phyloP scores from a whole-genome alignment of 176 grass and related monocot species.

The Otatea glauca region DNA sequence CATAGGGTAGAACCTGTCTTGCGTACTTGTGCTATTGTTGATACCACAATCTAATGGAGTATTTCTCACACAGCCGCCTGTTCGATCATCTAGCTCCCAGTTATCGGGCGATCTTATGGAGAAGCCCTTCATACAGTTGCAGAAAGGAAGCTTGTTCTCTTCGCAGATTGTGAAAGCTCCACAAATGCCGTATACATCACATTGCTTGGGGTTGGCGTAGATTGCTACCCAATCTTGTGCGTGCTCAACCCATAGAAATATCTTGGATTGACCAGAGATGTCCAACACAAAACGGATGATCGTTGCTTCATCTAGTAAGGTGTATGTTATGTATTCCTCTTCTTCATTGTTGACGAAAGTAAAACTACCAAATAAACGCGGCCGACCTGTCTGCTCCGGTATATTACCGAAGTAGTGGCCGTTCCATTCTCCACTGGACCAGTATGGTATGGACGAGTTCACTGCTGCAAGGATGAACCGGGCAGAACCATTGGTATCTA shows the following conservation, averaged over 20 bases:
- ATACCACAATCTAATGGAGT: constrained; percentile 41
- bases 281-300: too few species aligned
- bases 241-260: background rate
- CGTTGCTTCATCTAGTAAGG: background rate
- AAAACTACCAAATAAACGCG: background rate
- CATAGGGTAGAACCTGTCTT: constrained; percentile 55
- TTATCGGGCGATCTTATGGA: constrained; percentile 23
- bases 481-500: too few species aligned
- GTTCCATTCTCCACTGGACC: constrained; percentile 53
- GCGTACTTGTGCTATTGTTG: background rate
- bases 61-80: constrained; percentile 54
- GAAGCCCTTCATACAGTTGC: constrained; percentile 63
- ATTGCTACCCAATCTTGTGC: too few species aligned
- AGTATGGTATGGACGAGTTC: constrained; percentile 30
- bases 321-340: constrained; percentile 46
- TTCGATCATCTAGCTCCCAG: constrained; percentile 55
- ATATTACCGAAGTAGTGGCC: constrained; percentile 36
- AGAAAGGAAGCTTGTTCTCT: constrained; percentile 17
- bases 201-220: too few species aligned
- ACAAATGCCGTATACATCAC: constrained; percentile 59
- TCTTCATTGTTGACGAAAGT: constrained; percentile 41
- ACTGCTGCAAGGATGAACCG: too few species aligned
- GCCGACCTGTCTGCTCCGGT: too few species aligned
- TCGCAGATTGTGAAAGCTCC: constrained; percentile 61
- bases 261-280: too few species aligned